Evolutionary conservation across 2,329 filamentous ascomycete species (phyloP).

Genomic region (Myriosclerotinia scirpicola): DNA sequence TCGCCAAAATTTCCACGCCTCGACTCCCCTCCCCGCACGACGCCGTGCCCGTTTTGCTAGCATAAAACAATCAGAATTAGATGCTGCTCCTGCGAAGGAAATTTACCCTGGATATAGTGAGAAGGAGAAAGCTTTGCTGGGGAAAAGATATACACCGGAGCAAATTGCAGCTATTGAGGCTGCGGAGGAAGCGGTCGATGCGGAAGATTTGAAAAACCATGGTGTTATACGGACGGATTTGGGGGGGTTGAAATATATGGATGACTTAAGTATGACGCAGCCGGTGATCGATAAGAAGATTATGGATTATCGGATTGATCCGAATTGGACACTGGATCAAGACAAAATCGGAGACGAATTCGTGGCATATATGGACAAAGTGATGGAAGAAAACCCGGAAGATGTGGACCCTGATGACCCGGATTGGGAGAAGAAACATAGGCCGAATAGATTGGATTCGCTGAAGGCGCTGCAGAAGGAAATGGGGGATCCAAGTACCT

Average conservation of each 20-base stretch:
- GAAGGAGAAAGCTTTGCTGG: conserved; percentile 62
- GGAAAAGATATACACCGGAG: conserved; percentile 70
- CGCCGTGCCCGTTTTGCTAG: conserved; percentile 45
- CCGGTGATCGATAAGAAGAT: conserved; percentile 74
- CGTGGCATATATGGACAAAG: conserved; percentile 45
- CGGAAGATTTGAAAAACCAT: conserved; percentile 72
- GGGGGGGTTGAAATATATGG: conserved; percentile 72
- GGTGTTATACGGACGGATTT: conserved; percentile 70
- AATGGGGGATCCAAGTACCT: conserved; percentile 29
- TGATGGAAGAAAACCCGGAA: conserved; percentile 28
- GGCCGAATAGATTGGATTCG: conserved; percentile 30
- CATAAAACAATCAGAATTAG: conserved; percentile 42
- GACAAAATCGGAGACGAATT: conserved; percentile 63
- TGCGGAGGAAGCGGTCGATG: conserved; percentile 73
- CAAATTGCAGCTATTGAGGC: conserved; percentile 81
- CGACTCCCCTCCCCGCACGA: conserved; percentile 43
- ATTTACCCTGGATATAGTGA: conserved; percentile 64
- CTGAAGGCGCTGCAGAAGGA: conserved; percentile 32
- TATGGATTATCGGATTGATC: conserved; percentile 41
- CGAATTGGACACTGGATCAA: conserved; percentile 51
- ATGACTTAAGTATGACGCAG: conserved; percentile 77
- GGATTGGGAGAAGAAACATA: conserved; percentile 17
- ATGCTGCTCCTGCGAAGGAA: conserved; percentile 42
- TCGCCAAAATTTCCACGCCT: conserved; percentile 51
- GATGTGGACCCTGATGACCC: conserved; percentile 27